A percentile compares a stretch with the other conserved stretches of the same genome.
phyloP scores from a whole-genome alignment of 176 grass and related monocot genomes.

The Panicum miliaceum region DNA sequence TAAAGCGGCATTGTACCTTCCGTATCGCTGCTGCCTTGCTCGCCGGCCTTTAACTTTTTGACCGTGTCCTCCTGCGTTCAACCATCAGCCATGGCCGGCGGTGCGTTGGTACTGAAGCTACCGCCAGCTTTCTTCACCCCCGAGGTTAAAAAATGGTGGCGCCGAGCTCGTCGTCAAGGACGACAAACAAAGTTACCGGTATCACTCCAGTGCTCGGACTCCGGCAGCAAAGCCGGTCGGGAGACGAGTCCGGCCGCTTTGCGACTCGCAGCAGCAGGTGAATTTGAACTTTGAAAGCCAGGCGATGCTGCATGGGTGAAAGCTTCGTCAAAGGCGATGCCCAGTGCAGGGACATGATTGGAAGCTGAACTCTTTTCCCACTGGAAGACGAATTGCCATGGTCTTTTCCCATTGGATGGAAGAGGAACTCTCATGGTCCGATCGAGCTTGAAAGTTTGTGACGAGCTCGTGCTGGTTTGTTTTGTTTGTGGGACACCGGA shows the following conservation, averaged over 20 bases:
- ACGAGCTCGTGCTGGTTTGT: background rate
- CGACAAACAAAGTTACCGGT: slow-evolving; percentile 18
- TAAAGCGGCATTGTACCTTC: slow-evolving; percentile 28
- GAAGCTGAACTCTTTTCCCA: slow-evolving; percentile 2
- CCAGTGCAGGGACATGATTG: background rate
- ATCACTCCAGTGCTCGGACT: background rate
- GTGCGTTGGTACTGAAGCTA: slow-evolving; percentile 13
- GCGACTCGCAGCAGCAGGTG: slow-evolving; percentile 4
- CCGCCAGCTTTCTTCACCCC: slow-evolving; percentile 9
- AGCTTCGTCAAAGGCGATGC: background rate
- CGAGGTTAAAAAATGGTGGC: slow-evolving; percentile 18
- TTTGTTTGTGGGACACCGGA: background rate
- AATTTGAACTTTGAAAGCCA: background rate
- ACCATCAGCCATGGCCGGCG: background rate
- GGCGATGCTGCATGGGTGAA: background rate
- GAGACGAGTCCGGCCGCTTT: background rate
- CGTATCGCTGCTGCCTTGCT: background rate
- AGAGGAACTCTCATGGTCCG: too few species aligned
- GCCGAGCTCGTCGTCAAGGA: background rate
- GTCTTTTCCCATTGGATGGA: background rate
- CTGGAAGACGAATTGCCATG: too few species aligned
- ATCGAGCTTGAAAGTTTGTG: background rate
- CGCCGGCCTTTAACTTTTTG: background rate
- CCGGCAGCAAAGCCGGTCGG: background rate
- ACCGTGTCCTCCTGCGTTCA: background rate